phyloP scores from a whole-genome alignment of 306 rosid species.

The Delonix regia region DNA sequence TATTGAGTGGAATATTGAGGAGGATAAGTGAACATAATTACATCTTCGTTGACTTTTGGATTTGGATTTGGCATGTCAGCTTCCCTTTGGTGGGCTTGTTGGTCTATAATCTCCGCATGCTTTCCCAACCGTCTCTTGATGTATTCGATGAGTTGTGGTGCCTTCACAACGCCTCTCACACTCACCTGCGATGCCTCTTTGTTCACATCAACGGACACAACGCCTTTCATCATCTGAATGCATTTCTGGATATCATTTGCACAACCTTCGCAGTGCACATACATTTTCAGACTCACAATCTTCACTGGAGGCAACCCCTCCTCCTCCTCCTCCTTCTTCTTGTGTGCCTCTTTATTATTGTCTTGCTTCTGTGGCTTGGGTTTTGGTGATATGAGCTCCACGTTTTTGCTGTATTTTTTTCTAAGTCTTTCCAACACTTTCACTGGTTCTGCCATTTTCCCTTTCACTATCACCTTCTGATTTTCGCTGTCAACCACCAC shows the following conservation, averaged over 20 bases:
- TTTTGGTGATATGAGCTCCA: constrained; percentile 62
- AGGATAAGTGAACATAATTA: constrained; percentile 46
- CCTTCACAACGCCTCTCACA: constrained; percentile 64
- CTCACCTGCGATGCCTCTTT: constrained; percentile 56
- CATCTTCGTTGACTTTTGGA: neutral
- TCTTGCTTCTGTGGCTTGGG: constrained; percentile 31
- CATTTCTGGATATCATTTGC: constrained; percentile 53
- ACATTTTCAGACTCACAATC: constrained; percentile 60
- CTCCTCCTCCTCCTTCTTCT: neutral
- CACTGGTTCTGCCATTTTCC: constrained; percentile 57
- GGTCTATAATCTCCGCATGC: constrained; percentile 57
- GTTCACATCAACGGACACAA: constrained; percentile 54
- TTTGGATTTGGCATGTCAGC: neutral
- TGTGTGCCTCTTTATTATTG: constrained; percentile 47
- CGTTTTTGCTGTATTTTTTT: constrained; percentile 69
- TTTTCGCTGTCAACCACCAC: constrained; percentile 56
- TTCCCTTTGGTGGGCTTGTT: neutral
- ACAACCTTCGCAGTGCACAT: constrained; percentile 79
- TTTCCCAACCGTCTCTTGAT: constrained; percentile 59
- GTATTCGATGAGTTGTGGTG: constrained; percentile 42
- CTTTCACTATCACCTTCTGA: constrained; percentile 56
- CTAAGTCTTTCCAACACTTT: constrained; percentile 56
- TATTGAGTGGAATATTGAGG: constrained; percentile 58
- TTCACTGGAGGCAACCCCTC: constrained; percentile 19
- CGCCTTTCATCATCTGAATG: constrained; percentile 65